Conservation (phyloP, 495 filamentous ascomycete genomes). For the Talaromyces trachyspermus region DNA sequence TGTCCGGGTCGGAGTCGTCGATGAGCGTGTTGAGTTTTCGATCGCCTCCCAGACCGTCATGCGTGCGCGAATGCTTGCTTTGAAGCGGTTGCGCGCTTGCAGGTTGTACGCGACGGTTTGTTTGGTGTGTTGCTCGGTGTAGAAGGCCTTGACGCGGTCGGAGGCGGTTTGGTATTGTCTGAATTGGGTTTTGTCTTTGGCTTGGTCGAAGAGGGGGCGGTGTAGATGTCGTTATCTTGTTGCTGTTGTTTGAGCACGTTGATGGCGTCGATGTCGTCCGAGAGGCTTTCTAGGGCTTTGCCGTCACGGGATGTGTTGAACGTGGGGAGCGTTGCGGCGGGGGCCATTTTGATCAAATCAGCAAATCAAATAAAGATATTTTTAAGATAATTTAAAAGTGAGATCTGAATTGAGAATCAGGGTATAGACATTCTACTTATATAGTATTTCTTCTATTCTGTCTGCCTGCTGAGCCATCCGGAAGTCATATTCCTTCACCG, state of each 20-base stretch:
- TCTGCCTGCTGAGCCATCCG: background rate
- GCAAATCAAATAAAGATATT: background rate
- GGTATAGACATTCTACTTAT: background rate
- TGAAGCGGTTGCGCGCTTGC: conserved; percentile 62
- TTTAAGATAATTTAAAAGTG: background rate
- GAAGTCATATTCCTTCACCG: conserved; percentile 2
- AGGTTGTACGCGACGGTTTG: conserved; percentile 83
- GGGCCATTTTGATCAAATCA: background rate
- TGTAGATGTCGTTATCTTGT: conserved; percentile 28
- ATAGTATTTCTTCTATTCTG: too few relatives aligned
- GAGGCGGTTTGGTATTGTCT: conserved; percentile 72
- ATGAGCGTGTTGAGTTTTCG: conserved; percentile 82
- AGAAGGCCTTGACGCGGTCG: conserved; percentile 75
- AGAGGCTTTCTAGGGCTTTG: conserved; percentile 68
- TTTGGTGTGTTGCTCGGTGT: conserved; percentile 75
- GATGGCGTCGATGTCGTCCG: conserved; percentile 73
- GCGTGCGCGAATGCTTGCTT: conserved; percentile 56
- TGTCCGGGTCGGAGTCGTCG: conserved; percentile 86
- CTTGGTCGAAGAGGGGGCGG: conserved; percentile 53
- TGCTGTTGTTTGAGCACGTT: conserved; percentile 65
- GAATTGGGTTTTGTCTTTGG: conserved; percentile 78
- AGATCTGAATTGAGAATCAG: background rate
- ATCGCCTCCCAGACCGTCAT: conserved; percentile 88
- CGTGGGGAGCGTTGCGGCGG: conserved; percentile 14
- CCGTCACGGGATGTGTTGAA: conserved; percentile 48